Evolutionary conservation across 176 grass and related monocot species (phyloP), one percentile per base, ranked within the genome.

Genomic region (Oryza glumipatula): DNA sequence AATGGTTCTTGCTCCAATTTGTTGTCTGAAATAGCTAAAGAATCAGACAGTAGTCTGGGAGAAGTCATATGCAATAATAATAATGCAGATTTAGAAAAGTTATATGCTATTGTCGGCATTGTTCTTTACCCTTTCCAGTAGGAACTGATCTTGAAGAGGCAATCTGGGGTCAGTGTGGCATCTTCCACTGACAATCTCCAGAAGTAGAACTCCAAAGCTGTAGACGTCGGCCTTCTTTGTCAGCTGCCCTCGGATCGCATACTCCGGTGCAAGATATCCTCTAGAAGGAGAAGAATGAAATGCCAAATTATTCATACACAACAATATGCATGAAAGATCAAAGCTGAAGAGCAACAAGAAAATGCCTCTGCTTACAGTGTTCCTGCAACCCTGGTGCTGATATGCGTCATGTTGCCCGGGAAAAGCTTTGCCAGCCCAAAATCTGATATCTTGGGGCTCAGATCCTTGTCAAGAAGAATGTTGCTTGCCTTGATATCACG

Each of bases 401-500:
- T 83, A 85, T 95, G 93, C 0, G 89, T 94, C 85, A 95, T 87
- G 66, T 87, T 92, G 73, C 71, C 67, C 3, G 80, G 91, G 79
- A 98, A 92, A 75, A 95, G 88, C 74, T 93, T 98, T 7, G 92
- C 95, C 30, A 95, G 87, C 58, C 91, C 96, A 17, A 94, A 95
- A 84, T 98, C 93, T 10, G 93, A 91, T 80, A 98, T 95, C 76
- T 85, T 98, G 49, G 89, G 91, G 13, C 24, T 90, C 35, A 98
- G 76, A 48, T 94, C 67, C 80, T 76, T 92, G 77, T 95, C 95
- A 9, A 98, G 95, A 46, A 98, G 91, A 47, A 98, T 74, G 68
- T 98, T 98, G 77, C 89, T 95, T 0, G 95, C 89, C 69, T 98
- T 98, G 81, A 95, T 98, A 70, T 95, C 96, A 66, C 93, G 93